phyloP scores from a whole-genome alignment of 179 eudicot species.

The Heliamphora pulchella region DNA sequence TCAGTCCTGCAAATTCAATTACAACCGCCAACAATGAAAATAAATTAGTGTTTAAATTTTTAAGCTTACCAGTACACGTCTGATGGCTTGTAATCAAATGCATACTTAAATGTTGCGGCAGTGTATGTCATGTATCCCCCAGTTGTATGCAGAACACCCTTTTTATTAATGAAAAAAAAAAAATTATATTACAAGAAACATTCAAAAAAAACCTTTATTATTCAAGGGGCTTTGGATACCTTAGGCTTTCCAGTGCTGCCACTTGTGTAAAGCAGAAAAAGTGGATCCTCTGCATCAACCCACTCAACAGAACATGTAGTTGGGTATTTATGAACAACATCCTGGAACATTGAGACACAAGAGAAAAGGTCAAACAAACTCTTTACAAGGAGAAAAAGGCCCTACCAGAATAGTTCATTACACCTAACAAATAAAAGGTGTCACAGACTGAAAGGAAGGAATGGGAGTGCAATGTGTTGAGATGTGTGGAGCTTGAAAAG shows the following conservation, averaged over 20 bases:
- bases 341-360: constrained; percentile 35
- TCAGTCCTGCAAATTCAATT: not conserved
- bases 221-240: constrained; percentile 33
- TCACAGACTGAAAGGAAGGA: not conserved
- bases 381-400: constrained; percentile 5
- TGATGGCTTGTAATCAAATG: constrained; percentile 90
- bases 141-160: constrained; percentile 98
- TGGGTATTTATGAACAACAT: constrained; percentile 73
- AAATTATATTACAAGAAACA: constrained; percentile 17
- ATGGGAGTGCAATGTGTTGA: not conserved
- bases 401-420: not conserved
- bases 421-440: not conserved
- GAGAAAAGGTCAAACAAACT: not conserved
- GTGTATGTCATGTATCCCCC: constrained; percentile 98
- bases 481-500: no score
- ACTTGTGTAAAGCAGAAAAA: constrained; percentile 90
- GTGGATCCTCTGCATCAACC: constrained; percentile 95
- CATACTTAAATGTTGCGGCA: constrained; percentile 91
- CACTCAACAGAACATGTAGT: constrained; percentile 78
- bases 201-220: constrained; percentile 8
- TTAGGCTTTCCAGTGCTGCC: constrained; percentile 99
- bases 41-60: not conserved
- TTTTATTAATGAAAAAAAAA: constrained; percentile 14
- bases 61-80: constrained; percentile 80
- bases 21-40: not conserved